Conservation (phyloP, 176 grass and related monocot genomes). For the maize (Zea mays) region Zm-B73-REFERENCE-NAM-5.0 NC_050099.1:98458501-98459000, state of each 20-base stretch:
- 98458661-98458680: too few relatives aligned
- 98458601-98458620: conserved; percentile 76
- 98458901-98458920: conserved; percentile 40
- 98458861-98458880: conserved; percentile 31
- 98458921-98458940: conserved; percentile 3
- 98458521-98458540: conserved; percentile 20
- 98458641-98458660: too few relatives aligned
- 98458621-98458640: conserved; percentile 57
- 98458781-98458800: conserved; percentile 38
- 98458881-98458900: background rate
- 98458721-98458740: conserved; percentile 66
- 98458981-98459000: background rate
- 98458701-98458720: conserved; percentile 93
- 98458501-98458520: conserved; percentile 53
- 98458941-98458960: background rate
- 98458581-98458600: conserved; percentile 85
- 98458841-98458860: conserved; percentile 26
- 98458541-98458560: conserved; percentile 32
- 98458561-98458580: conserved; percentile 42
- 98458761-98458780: conserved; percentile 74
- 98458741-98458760: conserved; percentile 87
- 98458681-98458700: conserved; percentile 43
- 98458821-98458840: conserved; percentile 7
- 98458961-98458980: background rate
- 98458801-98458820: background rate